Percentiles rank a stretch among this genome's conserved stretches.
Evolutionary conservation across 768 basidiomycete genomes (phyloP).

Genomic region (Russula compacta): DNA sequence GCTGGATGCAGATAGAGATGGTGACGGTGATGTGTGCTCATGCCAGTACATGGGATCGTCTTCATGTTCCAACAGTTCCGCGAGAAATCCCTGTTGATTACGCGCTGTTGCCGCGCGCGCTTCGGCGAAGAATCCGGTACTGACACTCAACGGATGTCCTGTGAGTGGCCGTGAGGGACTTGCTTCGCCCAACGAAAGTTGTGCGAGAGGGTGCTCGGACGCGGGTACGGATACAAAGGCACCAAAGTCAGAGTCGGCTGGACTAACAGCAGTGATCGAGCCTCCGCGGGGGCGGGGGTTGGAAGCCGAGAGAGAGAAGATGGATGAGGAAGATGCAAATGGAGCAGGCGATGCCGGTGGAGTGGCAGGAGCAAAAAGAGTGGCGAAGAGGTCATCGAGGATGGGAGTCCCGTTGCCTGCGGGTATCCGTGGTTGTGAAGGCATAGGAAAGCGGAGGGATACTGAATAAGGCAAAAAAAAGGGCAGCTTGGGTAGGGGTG

Average conservation of each 20-base stretch:
- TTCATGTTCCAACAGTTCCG: constrained; percentile 57
- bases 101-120: constrained; percentile 47
- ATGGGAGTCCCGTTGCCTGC: not conserved
- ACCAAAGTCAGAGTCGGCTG: constrained; percentile 42
- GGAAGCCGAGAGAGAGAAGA: not conserved
- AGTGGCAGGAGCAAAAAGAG: constrained; percentile 29
- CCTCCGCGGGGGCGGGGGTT: constrained; percentile 4
- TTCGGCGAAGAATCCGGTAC: constrained; percentile 38
- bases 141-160: not conserved
- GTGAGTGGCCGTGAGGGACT: not conserved
- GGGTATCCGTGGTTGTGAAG: constrained; percentile 21
- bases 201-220: constrained; percentile 41
- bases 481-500: not conserved
- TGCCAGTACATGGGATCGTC: constrained; percentile 58
- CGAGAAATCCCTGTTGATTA: constrained; percentile 45
- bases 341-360: constrained; percentile 26
- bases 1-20: not conserved
- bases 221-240: constrained; percentile 51
- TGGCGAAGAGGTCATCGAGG: constrained; percentile 29
- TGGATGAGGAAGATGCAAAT: constrained; percentile 8
- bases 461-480: not conserved
- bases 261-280: constrained; percentile 6
- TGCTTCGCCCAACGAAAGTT: not conserved
- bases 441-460: not conserved
- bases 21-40: not conserved